Evolutionary conservation across 495 filamentous ascomycete species (phyloP), one percentile per base, ranked within the genome.

Genomic region (Aspergillus bridgeri): DNA sequence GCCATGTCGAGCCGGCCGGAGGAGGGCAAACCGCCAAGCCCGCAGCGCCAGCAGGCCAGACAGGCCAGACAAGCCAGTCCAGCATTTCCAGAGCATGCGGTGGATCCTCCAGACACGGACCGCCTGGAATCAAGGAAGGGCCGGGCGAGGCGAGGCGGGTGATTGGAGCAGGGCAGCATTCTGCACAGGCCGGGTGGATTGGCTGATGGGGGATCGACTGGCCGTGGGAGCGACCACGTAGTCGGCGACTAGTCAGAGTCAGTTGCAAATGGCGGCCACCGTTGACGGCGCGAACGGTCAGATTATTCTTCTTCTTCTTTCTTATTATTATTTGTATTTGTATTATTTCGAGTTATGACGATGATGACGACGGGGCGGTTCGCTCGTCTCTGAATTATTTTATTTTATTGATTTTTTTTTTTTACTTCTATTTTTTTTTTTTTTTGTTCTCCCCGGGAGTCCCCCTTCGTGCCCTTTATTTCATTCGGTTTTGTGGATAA

Each of bases 161-260:
- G 51, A 53, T 53, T 53, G 51, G 51, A 21, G 51, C 33, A 53
- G 6, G 13, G 19, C 18, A 17, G 17, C 8, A 24, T 53, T 53
- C 51, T 53, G 51, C 51, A 53, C 51, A 53, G 33, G 51, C 38
- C 51, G 51, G 23, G 48, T 51, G 48, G 48, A 51, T 51, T n/a
- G 48, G 48, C 24, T 23, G 48, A 51, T 17, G 52, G 45, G 55
- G 45, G 61, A 60, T 57, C 60, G 63, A 65, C 54, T 65, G 63
- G 63, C 52, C 25, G 54, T 51, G 54, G 59, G 58, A 54, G 54
- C 57, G 43, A 62, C 63, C 63, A 65, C 63, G 63, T 65, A 52
- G 43, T 58, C 43, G 21, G n/a, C 20, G 23, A 21, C 56, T 38
- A 38, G 33, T 38, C 7, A 13, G 3, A 3, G 33, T 29, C 11